Conservation (phyloP, 2,329 filamentous ascomycete genomes). For the Alternaria postmessia region DNA sequence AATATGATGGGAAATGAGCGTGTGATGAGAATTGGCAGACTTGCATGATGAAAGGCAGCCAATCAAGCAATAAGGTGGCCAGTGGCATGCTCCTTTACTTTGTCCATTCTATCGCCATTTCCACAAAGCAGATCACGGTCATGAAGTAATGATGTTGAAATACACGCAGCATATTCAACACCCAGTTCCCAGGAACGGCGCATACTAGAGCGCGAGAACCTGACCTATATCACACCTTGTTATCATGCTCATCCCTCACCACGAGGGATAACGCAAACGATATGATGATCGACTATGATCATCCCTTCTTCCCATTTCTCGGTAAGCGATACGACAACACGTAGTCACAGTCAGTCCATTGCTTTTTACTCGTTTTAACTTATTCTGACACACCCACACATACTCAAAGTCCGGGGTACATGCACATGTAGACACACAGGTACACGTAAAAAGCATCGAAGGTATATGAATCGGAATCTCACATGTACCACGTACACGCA, state of each 20-base stretch:
- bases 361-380: not conserved
- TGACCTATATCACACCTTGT: not conserved
- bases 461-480: not conserved
- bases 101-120: not conserved
- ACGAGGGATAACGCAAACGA: not conserved
- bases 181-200: conserved; percentile 1
- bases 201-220: not conserved
- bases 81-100: not conserved
- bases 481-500: not conserved
- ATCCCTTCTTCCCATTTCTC: not conserved
- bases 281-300: conserved; percentile 2
- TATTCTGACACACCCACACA: not conserved
- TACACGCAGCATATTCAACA: not conserved
- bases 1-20: conserved; percentile 2
- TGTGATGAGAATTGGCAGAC: conserved; percentile 6
- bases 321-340: not conserved
- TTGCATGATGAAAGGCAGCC: not conserved
- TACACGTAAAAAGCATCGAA: not conserved
- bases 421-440: not conserved
- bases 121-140: not conserved
- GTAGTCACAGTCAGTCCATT: not conserved
- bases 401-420: not conserved
- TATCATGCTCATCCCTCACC: not conserved
- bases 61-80: not conserved
- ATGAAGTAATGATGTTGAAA: not conserved